These are phyloP conservation scores for Phalaenopsis hybrid DNA, from an alignment of 116 monocot species.

Conservation along the genomic window DNA sequence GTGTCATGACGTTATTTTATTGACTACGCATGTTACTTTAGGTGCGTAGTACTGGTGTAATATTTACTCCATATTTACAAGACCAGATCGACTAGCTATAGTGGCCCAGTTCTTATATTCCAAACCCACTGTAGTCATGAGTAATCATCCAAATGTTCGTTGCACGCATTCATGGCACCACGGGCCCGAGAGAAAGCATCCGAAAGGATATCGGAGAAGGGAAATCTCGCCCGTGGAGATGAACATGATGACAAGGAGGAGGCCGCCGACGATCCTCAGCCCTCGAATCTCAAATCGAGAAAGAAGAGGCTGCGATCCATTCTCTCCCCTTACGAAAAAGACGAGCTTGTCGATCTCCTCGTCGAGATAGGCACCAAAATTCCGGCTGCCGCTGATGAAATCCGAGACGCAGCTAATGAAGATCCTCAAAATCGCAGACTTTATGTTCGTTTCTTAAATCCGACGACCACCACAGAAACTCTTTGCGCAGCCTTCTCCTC, in stretches of 20 bases:
- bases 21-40: too few species aligned
- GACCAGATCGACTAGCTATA: too few species aligned
- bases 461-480: conserved; percentile 54
- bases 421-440: conserved; percentile 56
- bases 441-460: conserved; percentile 43
- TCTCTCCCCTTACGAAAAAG: conserved; percentile 33
- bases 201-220: conserved; percentile 21
- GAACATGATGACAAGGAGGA: too few species aligned
- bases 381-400: conserved; percentile 43
- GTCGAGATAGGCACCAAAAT: conserved; percentile 32
- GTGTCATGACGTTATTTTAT: too few species aligned
- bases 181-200: neutral
- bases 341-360: conserved; percentile 43
- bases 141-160: neutral
- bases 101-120: too few species aligned
- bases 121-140: too few species aligned
- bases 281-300: neutral
- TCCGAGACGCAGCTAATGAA: conserved; percentile 33
- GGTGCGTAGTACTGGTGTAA: too few species aligned
- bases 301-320: conserved; percentile 14
- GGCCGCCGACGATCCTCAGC: neutral
- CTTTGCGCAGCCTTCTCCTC: conserved; percentile 37
- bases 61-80: too few species aligned
- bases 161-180: neutral
- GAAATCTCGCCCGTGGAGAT: conserved; percentile 10